A percentile compares a stretch with the other conserved stretches of the same genome.
These are phyloP conservation scores for Glaciozyma martinii DNA, from an alignment of 768 basidiomycete species.

Conservation along the genomic window DNA sequence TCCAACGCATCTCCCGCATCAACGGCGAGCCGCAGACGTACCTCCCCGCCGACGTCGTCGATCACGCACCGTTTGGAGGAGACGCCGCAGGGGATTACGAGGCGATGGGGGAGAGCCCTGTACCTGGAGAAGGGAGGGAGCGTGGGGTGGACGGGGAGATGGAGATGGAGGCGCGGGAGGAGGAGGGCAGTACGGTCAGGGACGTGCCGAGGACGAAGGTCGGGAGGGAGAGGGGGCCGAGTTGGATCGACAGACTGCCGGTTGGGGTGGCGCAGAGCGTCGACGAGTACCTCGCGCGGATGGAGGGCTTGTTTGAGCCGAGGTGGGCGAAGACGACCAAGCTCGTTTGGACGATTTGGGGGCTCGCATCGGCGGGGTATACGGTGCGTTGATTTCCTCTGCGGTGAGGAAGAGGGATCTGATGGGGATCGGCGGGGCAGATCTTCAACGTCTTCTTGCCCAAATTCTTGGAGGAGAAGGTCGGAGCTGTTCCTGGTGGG, in stretches of 20 bases:
- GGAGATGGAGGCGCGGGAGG: not conserved
- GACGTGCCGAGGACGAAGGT: not conserved
- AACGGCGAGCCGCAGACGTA: conserved; percentile 53
- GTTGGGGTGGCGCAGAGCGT: conserved; percentile 31
- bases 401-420: not conserved
- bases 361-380: conserved; percentile 62
- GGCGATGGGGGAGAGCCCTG: not conserved
- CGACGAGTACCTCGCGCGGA: conserved; percentile 59
- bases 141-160: not conserved
- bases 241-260: conserved; percentile 12
- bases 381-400: conserved; percentile 12
- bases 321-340: conserved; percentile 70
- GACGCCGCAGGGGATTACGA: conserved; percentile 4
- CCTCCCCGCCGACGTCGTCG: not conserved
- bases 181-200: not conserved
- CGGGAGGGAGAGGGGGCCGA: not conserved
- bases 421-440: conserved; percentile 49
- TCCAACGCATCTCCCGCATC: conserved; percentile 74
- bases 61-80: not conserved
- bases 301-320: conserved; percentile 60
- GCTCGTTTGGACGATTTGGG: conserved; percentile 72
- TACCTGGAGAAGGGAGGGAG: not conserved
- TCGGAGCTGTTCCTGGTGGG: conserved; percentile 37
- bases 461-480: conserved; percentile 64
- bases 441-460: conserved; percentile 92